Percentiles rank a stretch among this genome's conserved stretches.
Conservation (phyloP, 2,329 filamentous ascomycete genomes). For the Chaetomium strumarium region DNA sequence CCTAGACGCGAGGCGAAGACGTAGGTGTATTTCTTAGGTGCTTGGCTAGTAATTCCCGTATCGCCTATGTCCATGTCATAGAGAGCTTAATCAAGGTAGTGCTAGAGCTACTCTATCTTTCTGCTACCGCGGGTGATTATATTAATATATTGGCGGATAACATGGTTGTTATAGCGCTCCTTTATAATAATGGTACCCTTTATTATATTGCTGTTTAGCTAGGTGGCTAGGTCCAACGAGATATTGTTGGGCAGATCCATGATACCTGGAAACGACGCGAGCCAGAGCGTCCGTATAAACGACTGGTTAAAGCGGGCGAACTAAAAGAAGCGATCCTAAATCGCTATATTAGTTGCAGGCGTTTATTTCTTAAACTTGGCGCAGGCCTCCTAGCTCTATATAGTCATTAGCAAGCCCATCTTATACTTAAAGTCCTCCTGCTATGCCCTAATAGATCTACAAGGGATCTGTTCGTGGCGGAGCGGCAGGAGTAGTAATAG, state of each 20-base stretch:
- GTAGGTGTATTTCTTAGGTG: slow-evolving; percentile 10
- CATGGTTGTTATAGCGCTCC: slow-evolving; percentile 5
- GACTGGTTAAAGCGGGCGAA: not conserved
- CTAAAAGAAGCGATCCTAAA: not conserved
- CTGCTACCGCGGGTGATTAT: slow-evolving; percentile 8
- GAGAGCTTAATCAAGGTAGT: slow-evolving; percentile 1
- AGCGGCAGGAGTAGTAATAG: not conserved
- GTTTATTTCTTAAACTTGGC: not conserved
- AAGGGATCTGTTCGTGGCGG: not conserved
- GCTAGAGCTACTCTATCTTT: slow-evolving; percentile 8
- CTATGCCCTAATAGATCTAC: not conserved
- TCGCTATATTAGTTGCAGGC: not conserved
- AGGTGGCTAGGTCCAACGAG: slow-evolving; percentile 7
- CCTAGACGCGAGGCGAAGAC: slow-evolving; percentile 11
- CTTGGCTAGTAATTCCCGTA: not conserved
- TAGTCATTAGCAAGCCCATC: not conserved
- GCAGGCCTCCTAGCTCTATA: not conserved
- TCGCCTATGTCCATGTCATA: not conserved
- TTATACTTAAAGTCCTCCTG: not conserved
- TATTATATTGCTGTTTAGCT: slow-evolving; percentile 9
- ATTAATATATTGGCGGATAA: slow-evolving; percentile 8
- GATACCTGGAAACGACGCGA: slow-evolving; percentile 9
- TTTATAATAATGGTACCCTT: not conserved
- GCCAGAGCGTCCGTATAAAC: slow-evolving; percentile 7
- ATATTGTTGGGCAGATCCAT: slow-evolving; percentile 8